phyloP scores from a whole-genome alignment of 805 yeast genomes.

The Saturnispora gosingensis region DNA sequence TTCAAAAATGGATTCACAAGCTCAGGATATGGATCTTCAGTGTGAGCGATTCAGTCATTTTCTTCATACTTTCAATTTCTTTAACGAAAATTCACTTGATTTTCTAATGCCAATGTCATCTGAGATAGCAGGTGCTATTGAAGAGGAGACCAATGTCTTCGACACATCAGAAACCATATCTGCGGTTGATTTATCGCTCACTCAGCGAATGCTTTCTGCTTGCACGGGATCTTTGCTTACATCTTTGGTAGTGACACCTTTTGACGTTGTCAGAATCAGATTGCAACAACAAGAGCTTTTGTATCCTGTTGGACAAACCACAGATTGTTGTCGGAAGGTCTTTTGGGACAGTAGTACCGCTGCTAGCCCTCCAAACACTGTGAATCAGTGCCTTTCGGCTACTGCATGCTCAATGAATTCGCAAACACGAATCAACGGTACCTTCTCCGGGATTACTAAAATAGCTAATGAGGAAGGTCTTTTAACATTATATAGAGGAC shows the following conservation, averaged over 20 bases:
- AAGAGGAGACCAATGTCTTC: constrained; percentile 23
- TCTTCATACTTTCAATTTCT: constrained; percentile 4
- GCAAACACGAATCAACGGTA: constrained; percentile 42
- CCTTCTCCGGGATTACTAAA: constrained; percentile 60
- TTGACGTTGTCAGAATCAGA: constrained; percentile 71
- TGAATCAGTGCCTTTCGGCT: constrained; percentile 12
- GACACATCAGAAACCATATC: background rate
- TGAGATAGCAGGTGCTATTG: constrained; percentile 33
- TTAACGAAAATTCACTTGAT: constrained; percentile 2
- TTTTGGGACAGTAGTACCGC: constrained; percentile 25
- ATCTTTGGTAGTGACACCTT: constrained; percentile 67
- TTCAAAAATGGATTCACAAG: background rate
- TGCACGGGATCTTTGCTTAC: constrained; percentile 68
- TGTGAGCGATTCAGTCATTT: constrained; percentile 5
- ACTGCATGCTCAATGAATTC: constrained; percentile 32
- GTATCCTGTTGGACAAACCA: constrained; percentile 27
- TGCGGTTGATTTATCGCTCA: constrained; percentile 32
- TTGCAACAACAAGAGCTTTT: constrained; percentile 67
- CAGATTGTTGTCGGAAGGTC: constrained; percentile 30
- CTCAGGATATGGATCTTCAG: background rate
- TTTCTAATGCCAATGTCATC: constrained; percentile 31
- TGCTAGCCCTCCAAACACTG: background rate
- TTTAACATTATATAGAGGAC: constrained; percentile 78
- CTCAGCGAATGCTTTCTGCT: constrained; percentile 70
- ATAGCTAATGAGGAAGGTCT: constrained; percentile 70